Base-by-base conservation (phyloP, 192 early-diverging fungal genomes). In the Gryganskiella cystojenkinii region DNA sequence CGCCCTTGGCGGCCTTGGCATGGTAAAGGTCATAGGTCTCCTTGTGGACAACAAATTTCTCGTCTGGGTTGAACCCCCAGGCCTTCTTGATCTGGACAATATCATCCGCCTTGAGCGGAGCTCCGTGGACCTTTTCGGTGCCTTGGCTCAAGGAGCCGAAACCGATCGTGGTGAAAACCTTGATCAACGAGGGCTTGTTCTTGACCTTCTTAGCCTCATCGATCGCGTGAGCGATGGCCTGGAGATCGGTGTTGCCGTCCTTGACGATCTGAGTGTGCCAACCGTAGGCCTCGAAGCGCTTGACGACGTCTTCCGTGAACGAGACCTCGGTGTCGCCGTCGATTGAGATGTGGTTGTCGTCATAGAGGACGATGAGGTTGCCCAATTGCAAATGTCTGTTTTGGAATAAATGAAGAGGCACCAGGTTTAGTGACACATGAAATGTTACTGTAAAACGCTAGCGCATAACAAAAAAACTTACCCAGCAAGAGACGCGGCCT, bases 311-410 rank as follows among this genome's bases (percentile, higher is more conserved):
- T 80, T 98, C 96, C 34, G 95, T 97, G 80, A 98, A 99, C 19
- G 94, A 92, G 27, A 93, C 84, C 33, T 85, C 83, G 58, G 90
- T 92, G 37, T 89, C 87, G 62, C 95, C 96, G 85, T 97, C 98
- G 79, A 99, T 96, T 59, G 92, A 90, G 84, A 99, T 94, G 78
- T 95, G 87, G 85, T 99, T 99, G 71, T 95, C 94, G 84, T 99
- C 98, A 81, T 99, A 99, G 45, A 99, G 80, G 28, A 89, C 92
- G 71, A 98, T 95, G 50, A 99, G 86, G 71, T 97, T 97, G 71
- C 97, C 96, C 25, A 99, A 87, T 84, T 97, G 81, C 70, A 94
- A 82, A 59, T 98, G 94, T 47, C 86, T 89, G 68, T 27, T 47
- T 63, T 57, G 52, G 25, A 25, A 19, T 33, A 31, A 47, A 34